phyloP scores from a whole-genome alignment of 345 rosid genomes.

The Luvunga scandens region DNA sequence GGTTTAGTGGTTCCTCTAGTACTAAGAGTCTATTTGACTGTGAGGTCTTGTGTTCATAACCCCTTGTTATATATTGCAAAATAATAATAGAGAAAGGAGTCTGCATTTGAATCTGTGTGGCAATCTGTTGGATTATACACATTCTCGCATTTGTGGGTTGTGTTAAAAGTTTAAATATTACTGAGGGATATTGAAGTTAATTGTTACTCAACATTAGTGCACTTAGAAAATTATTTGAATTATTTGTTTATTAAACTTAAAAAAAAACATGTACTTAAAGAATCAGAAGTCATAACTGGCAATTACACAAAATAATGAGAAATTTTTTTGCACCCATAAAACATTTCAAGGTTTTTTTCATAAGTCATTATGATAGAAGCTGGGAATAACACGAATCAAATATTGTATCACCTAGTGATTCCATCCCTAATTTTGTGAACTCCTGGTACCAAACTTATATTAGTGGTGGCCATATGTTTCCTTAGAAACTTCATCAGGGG shows the following conservation, averaged over 20 bases:
- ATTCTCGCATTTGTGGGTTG: too few species aligned
- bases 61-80: not conserved
- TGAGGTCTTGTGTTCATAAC: not conserved
- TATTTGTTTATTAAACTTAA: not conserved
- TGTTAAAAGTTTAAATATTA: not conserved
- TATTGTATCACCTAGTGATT: not conserved
- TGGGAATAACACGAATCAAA: not conserved
- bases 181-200: not conserved
- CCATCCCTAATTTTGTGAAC: constrained; percentile 8
- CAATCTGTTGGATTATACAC: not conserved
- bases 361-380: not conserved
- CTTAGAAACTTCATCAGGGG: constrained; percentile 54
- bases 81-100: not conserved
- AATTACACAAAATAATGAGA: not conserved
- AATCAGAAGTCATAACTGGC: not conserved
- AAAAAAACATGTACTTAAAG: not conserved
- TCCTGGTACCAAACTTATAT: not conserved
- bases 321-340: not conserved
- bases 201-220: not conserved
- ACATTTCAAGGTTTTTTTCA: not conserved
- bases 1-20: not conserved
- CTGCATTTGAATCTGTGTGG: not conserved
- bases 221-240: not conserved
- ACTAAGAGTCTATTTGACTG: not conserved
- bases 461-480: constrained; percentile 15